Percentiles rank a stretch among this genome's conserved stretches.
Conservation (phyloP, 1,284 basidiomycete genomes). For the Trichosporon sp. region DNA sequence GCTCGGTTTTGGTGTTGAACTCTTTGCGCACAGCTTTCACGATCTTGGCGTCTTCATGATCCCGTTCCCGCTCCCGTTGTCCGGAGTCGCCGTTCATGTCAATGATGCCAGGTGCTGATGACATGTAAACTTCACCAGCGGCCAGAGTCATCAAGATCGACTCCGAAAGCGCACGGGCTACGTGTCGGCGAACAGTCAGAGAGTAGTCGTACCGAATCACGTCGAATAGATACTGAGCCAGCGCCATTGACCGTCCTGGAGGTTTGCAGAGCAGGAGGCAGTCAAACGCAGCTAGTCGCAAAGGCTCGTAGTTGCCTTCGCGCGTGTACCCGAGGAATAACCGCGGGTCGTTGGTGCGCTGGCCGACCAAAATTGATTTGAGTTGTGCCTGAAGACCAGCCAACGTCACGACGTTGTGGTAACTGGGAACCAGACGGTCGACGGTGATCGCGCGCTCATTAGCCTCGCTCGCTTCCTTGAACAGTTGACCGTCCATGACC, state of each 20-base stretch:
- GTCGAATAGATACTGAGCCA: conserved; percentile 88
- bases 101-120: conserved; percentile 40
- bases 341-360: conserved; percentile 78
- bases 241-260: conserved; percentile 57
- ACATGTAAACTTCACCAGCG: conserved; percentile 77
- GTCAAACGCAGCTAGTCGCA: conserved; percentile 90
- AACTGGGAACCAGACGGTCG: conserved; percentile 92
- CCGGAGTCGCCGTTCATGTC: conserved; percentile 32
- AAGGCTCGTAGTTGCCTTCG: conserved; percentile 88
- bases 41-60: conserved; percentile 59
- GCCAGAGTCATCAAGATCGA: conserved; percentile 83
- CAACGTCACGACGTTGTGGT: conserved; percentile 89
- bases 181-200: conserved; percentile 76
- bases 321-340: conserved; percentile 87
- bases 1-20: conserved; percentile 71
- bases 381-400: conserved; percentile 86
- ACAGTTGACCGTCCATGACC: conserved; percentile 56
- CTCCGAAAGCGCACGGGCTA: conserved; percentile 82
- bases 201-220: conserved; percentile 86
- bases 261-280: conserved; percentile 83
- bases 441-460: conserved; percentile 90
- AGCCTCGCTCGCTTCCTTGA: conserved; percentile 73
- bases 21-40: conserved; percentile 83
- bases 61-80: conserved; percentile 36
- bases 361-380: conserved; percentile 73